Conservation (phyloP, 768 basidiomycete genomes). For the Tulasnella sp. region DNA sequence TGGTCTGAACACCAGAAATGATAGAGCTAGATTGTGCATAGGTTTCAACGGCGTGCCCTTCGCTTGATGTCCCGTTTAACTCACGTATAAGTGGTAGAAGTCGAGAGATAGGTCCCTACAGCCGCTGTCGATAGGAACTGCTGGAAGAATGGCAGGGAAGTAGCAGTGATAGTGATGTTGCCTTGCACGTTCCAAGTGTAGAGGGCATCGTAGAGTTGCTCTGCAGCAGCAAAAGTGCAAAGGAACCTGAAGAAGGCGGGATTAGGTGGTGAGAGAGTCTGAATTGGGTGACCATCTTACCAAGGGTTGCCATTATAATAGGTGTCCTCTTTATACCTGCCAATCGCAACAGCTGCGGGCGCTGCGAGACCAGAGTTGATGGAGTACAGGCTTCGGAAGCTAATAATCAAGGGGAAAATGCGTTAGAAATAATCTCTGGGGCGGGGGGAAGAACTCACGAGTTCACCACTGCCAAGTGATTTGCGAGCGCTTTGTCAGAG, state of each 20-base stretch:
- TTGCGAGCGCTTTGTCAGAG: constrained; percentile 66
- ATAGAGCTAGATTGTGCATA: background rate
- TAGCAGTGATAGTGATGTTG: constrained; percentile 14
- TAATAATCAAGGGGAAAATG: background rate
- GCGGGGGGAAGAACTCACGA: background rate
- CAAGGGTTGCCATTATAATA: constrained; percentile 34
- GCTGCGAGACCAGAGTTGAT: constrained; percentile 51
- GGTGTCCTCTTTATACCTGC: constrained; percentile 63
- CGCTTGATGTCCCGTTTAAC: background rate
- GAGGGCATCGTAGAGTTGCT: constrained; percentile 29
- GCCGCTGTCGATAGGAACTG: constrained; percentile 8
- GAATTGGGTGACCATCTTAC: background rate
- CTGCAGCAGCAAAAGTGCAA: constrained; percentile 59
- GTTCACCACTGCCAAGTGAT: constrained; percentile 23
- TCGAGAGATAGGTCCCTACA: constrained; percentile 12
- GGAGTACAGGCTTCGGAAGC: constrained; percentile 50
- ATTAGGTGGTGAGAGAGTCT: background rate
- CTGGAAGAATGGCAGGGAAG: constrained; percentile 20
- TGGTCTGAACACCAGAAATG: background rate
- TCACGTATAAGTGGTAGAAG: background rate
- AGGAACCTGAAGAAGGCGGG: constrained; percentile 51
- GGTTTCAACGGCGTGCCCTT: background rate
- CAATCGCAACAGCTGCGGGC: constrained; percentile 52
- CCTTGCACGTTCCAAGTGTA: constrained; percentile 15
- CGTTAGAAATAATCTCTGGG: background rate